Evolutionary conservation across 805 yeast species (phyloP), one percentile per base, ranked within the genome.

Genomic region (Cyberlindnera mycetangii): DNA sequence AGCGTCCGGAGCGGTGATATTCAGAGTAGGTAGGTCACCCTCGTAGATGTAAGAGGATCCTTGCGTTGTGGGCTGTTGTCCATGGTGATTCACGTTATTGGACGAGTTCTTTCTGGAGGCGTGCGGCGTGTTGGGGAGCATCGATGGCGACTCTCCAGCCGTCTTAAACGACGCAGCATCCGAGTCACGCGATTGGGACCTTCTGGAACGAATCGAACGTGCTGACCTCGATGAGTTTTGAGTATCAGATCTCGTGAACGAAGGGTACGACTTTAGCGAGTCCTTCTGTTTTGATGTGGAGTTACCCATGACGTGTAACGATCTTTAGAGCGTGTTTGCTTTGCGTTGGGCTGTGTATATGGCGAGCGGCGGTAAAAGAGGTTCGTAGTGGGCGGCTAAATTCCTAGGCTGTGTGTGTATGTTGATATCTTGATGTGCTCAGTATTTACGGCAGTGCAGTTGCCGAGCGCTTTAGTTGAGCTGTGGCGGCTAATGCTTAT

Each of bases 161-260:
- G 68, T 60, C 30, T 54, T 59, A 50, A 61, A 62, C 4, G 67
- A 57, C 10, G 65, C 49, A 6, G 61, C 59, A 41, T 62, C 65
- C 19, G 64, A 60, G 32, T 59, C 61, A 28, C 54, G 49, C 3
- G 58, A 51, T 16, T 52, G 21, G 2, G 58, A 53, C 39, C 54
- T 59, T 55, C 67, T 59, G 3, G 71, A 67, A 44, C 66, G 59
- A 28, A 58, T 30, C 3, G 81, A 76, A 41, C 78, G 67, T 8
- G 72, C 59, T 11, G 78, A 72, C 55, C 66, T 72, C 12, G 70
- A 69, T 7, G 80, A 75, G 43, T 68, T 73, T 39, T 74, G 70
- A 3, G 85, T 79, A 53, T 78, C 82, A 12, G 78, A 70, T 38
- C 83, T 62, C 15, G 76, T 65, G 56, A 79, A 74, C 15, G 63